Conservation (phyloP, 805 yeast genomes). For the Saccharomycopsis schoenii region DNA sequence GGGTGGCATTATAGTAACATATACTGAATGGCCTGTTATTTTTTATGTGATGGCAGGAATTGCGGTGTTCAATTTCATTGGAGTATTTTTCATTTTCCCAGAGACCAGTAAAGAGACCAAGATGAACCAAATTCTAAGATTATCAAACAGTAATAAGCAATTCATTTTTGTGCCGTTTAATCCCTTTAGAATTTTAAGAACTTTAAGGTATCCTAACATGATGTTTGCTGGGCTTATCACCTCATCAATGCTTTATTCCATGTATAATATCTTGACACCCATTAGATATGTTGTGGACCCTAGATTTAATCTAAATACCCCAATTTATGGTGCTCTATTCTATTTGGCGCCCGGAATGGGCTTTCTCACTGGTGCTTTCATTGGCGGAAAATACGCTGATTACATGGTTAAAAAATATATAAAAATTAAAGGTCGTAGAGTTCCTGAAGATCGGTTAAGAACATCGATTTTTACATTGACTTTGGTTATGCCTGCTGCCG, state of each 20-base stretch:
- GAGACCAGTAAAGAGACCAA: conserved; percentile 34
- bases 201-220: conserved; percentile 35
- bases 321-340: conserved; percentile 42
- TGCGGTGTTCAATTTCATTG: conserved; percentile 27
- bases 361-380: conserved; percentile 36
- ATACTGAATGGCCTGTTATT: conserved; percentile 42
- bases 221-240: conserved; percentile 34
- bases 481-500: conserved; percentile 35
- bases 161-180: conserved; percentile 36
- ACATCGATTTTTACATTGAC: conserved; percentile 33
- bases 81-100: conserved; percentile 33
- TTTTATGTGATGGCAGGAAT: conserved; percentile 40
- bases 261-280: conserved; percentile 46
- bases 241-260: conserved; percentile 35
- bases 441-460: conserved; percentile 44
- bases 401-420: conserved; percentile 35
- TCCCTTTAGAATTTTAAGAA: conserved; percentile 35
- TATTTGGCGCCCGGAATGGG: conserved; percentile 53
- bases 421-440: conserved; percentile 31
- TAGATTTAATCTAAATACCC: conserved; percentile 37
- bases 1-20: conserved; percentile 45
- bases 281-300: conserved; percentile 48
- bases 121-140: conserved; percentile 23
- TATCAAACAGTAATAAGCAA: conserved; percentile 25
- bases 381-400: conserved; percentile 49